Conservation (phyloP, 305 asterid genomes). For the Rubia tinctorum region DNA sequence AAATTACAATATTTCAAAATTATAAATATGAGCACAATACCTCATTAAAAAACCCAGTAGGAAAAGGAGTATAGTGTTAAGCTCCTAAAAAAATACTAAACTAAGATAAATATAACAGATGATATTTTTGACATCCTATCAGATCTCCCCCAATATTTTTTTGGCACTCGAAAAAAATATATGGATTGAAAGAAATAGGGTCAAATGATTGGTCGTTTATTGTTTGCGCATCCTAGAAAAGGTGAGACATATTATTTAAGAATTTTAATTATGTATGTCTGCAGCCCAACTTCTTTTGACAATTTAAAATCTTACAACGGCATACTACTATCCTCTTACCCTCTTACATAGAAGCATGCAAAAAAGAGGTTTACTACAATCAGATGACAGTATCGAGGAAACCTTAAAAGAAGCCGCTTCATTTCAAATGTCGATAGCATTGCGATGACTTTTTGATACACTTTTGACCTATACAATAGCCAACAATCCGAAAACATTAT, state of each 20-base stretch:
- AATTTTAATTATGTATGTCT: not conserved
- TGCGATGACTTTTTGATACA: not conserved
- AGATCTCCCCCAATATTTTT: not conserved
- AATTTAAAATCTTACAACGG: not conserved
- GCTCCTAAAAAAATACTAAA: too few relatives aligned
- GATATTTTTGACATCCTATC: too few relatives aligned
- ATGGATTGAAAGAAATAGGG: not conserved
- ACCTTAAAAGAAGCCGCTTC: not conserved
- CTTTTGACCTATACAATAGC: not conserved
- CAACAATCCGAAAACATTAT: not conserved
- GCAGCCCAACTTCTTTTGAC: not conserved
- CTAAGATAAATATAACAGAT: too few relatives aligned
- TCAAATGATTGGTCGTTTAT: not conserved
- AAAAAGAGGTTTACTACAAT: not conserved
- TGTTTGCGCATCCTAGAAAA: too few relatives aligned
- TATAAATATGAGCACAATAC: too few relatives aligned
- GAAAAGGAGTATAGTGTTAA: too few relatives aligned
- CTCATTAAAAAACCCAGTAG: too few relatives aligned
- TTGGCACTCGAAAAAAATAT: not conserved
- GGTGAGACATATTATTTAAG: conserved; percentile 4
- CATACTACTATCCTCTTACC: rapidly evolving
- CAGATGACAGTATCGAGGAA: not conserved
- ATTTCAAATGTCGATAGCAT: not conserved
- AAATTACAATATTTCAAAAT: too few relatives aligned
- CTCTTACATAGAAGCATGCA: conserved; percentile 1